Conservation (phyloP, 495 filamentous ascomycete genomes). For the Penicillium dipodomyicola region DNA sequence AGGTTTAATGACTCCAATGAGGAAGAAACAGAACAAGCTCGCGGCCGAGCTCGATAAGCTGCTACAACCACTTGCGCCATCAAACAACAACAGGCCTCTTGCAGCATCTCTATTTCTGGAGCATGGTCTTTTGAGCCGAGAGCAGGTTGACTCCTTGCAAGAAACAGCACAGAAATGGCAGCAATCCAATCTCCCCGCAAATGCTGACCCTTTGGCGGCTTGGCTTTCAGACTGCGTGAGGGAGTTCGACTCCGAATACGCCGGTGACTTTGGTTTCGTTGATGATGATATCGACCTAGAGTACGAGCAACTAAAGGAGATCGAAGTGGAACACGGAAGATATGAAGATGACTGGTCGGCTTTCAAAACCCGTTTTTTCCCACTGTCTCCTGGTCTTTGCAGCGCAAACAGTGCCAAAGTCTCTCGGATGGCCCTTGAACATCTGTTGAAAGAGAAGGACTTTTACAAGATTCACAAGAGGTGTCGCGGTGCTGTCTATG, state of each 20-base stretch:
- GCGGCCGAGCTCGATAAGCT: slow-evolving; percentile 46
- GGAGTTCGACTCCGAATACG: slow-evolving; percentile 37
- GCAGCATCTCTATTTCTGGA: slow-evolving; percentile 38
- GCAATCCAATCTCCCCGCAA: slow-evolving; percentile 27
- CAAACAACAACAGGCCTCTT: slow-evolving; percentile 21
- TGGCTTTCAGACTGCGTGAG: slow-evolving; percentile 61
- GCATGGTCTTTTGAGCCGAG: slow-evolving; percentile 55
- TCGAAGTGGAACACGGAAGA: slow-evolving; percentile 59
- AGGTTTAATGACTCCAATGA: slow-evolving; percentile 30
- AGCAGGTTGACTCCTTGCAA: slow-evolving; percentile 61
- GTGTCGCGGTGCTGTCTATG: slow-evolving; percentile 59
- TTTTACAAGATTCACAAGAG: slow-evolving; percentile 55
- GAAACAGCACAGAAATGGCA: slow-evolving; percentile 54
- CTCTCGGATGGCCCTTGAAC: slow-evolving; percentile 10
- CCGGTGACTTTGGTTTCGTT: slow-evolving; percentile 46
- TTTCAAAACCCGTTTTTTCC: slow-evolving; percentile 48
- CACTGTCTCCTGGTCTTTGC: slow-evolving; percentile 49
- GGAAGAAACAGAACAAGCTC: slow-evolving; percentile 43
- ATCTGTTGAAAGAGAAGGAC: slow-evolving; percentile 38
- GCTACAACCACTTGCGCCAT: slow-evolving; percentile 45
- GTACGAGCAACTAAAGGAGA: slow-evolving; percentile 60
- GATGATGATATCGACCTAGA: slow-evolving; percentile 65
- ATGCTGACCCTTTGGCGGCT: slow-evolving; percentile 50
- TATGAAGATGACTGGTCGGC: slow-evolving; percentile 53
- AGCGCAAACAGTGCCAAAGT: slow-evolving; percentile 22